phyloP scores from a whole-genome alignment of 352 stramenopile species.

The Globisporangium acanthophoron region DNA sequence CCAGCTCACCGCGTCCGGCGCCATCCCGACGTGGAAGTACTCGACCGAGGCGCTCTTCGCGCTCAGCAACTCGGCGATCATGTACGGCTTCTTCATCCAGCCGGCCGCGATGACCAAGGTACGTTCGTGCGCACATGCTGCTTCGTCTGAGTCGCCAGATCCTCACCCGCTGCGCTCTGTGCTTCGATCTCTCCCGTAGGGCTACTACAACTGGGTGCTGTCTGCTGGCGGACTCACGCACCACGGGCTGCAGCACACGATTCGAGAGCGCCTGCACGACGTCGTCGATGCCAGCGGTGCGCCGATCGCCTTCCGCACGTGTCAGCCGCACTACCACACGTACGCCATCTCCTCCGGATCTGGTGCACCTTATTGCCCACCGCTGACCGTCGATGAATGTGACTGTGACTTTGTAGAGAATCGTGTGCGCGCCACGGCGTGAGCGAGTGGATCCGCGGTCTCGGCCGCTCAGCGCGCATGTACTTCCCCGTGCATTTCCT shows the following conservation, averaged over 20 bases:
- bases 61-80: conserved; percentile 70
- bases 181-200: conserved; percentile 18
- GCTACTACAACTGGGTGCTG: conserved; percentile 85
- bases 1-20: conserved; percentile 47
- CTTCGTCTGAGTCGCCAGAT: neutral
- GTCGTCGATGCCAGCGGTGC: conserved; percentile 33
- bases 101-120: conserved; percentile 72
- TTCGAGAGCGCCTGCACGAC: conserved; percentile 52
- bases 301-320: conserved; percentile 54
- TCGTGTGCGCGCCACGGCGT: conserved; percentile 75
- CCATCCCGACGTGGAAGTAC: conserved; percentile 53
- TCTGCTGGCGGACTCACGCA: conserved; percentile 66
- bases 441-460: conserved; percentile 67
- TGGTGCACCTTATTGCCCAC: neutral
- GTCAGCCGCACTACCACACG: conserved; percentile 85
- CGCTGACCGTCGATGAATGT: neutral
- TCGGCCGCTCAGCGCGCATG: conserved; percentile 69
- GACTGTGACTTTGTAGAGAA: conserved; percentile 29
- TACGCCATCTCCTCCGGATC: conserved; percentile 17
- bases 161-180: neutral
- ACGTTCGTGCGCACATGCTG: neutral
- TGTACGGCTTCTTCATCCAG: conserved; percentile 74
- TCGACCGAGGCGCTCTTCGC: conserved; percentile 72
- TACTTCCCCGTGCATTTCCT: conserved; percentile 81
- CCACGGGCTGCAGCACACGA: conserved; percentile 62